These are phyloP conservation scores for Elsinoe batatas DNA, from an alignment of 2,329 filamentous ascomycete genomes.

Conservation along the genomic window DNA sequence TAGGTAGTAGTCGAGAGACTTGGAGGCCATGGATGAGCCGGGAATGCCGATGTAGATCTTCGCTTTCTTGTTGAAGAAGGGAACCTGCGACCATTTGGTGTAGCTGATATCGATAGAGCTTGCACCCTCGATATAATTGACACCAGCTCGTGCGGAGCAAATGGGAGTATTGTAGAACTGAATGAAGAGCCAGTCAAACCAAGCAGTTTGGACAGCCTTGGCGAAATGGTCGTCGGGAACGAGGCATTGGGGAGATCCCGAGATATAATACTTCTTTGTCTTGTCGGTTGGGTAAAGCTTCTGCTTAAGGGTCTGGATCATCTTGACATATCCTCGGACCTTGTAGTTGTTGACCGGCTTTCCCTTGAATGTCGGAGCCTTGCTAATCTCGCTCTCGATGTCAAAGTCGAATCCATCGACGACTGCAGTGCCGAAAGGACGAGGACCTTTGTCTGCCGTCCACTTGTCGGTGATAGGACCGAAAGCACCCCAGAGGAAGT, in stretches of 20 bases:
- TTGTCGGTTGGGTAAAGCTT: constrained; percentile 29
- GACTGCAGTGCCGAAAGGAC: constrained; percentile 56
- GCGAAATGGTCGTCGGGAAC: constrained; percentile 39
- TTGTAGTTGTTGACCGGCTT: constrained; percentile 24
- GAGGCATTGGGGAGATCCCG: constrained; percentile 39
- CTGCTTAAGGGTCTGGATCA: constrained; percentile 40
- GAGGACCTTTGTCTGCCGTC: constrained; percentile 33
- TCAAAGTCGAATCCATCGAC: constrained; percentile 72
- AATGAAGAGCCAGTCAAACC: constrained; percentile 36
- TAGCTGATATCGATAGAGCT: constrained; percentile 35
- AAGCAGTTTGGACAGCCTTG: constrained; percentile 30
- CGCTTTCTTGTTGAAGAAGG: constrained; percentile 32
- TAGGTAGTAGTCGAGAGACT: constrained; percentile 35
- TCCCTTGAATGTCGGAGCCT: constrained; percentile 14
- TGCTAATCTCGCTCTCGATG: constrained; percentile 49
- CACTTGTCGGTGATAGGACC: constrained; percentile 14
- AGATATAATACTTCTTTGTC: constrained; percentile 37
- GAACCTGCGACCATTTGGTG: constrained; percentile 35
- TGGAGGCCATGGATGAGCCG: constrained; percentile 22
- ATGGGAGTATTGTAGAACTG: constrained; percentile 38
- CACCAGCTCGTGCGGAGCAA: constrained; percentile 41
- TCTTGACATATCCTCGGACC: constrained; percentile 36
- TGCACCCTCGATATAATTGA: constrained; percentile 26
- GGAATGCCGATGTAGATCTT: constrained; percentile 47
- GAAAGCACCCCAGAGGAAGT: constrained; percentile 53